A percentile compares a stretch with the other conserved stretches of the same genome.
These are phyloP conservation scores for Mangifera indica DNA, from an alignment of 345 rosid species.

Conservation along the genomic window DNA sequence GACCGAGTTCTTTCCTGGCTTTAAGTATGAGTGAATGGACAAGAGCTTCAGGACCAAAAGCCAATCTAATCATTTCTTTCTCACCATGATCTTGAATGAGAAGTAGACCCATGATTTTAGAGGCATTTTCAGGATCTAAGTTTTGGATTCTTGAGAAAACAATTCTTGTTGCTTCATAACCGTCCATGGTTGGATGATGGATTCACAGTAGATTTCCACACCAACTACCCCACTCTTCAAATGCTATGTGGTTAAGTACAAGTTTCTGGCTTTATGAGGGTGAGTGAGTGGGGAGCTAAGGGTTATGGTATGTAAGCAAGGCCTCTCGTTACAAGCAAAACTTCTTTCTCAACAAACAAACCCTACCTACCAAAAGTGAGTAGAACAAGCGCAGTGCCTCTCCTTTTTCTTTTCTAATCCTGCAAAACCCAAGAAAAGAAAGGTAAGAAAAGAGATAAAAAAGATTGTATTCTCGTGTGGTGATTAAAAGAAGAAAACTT, in stretches of 20 bases:
- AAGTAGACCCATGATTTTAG: constrained; percentile 91
- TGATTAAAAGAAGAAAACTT: constrained; percentile 32
- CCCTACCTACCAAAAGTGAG: constrained; percentile 46
- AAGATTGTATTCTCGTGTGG: constrained; percentile 45
- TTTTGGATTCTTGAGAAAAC: constrained; percentile 82
- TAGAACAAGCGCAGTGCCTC: constrained; percentile 19
- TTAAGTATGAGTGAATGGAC: constrained; percentile 67
- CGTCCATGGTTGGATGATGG: constrained; percentile 57
- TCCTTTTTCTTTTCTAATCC: constrained; percentile 35
- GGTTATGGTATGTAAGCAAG: constrained; percentile 2
- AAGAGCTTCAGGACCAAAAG: constrained; percentile 81
- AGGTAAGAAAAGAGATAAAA: constrained; percentile 22
- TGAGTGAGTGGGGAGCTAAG: constrained; percentile 18
- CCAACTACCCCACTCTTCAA: constrained; percentile 23
- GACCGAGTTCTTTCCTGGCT: constrained; percentile 70
- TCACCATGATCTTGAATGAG: constrained; percentile 93
- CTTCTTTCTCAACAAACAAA: constrained; percentile 53
- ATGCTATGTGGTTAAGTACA: constrained; percentile 23
- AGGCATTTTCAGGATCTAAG: constrained; percentile 83
- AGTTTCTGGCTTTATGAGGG: constrained; percentile 27
- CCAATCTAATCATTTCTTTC: constrained; percentile 89
- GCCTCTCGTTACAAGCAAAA: constrained; percentile 34
- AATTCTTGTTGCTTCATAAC: constrained; percentile 83
- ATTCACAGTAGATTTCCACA: constrained; percentile 34
- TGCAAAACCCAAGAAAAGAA: constrained; percentile 41